A percentile compares a stretch with the other conserved stretches of the same genome.
Conservation (phyloP, 441 rosid genomes). For the Corymbia citriodora region DNA sequence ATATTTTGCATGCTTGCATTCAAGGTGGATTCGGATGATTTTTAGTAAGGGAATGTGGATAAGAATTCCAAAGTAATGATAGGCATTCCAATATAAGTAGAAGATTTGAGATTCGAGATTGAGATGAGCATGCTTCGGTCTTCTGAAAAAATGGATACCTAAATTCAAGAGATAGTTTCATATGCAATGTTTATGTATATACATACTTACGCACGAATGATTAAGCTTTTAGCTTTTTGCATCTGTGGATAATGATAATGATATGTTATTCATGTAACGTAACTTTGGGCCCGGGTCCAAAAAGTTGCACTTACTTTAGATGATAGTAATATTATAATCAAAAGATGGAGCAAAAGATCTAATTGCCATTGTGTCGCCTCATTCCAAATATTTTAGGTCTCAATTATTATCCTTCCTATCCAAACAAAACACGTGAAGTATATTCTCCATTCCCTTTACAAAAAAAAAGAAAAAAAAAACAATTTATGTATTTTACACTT, state of each 20-base stretch:
- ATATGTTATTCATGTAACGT: neutral
- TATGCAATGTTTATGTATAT: too few relatives aligned
- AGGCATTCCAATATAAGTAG: neutral
- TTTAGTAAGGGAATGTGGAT: neutral
- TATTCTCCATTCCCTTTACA: neutral
- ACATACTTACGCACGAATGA: too few relatives aligned
- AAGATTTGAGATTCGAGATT: neutral
- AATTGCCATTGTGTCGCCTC: neutral
- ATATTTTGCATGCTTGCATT: neutral
- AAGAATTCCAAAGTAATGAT: neutral
- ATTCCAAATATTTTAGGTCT: neutral
- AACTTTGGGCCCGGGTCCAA: neutral
- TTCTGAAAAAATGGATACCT: too few relatives aligned
- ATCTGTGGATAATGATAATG: neutral
- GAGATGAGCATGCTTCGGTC: neutral
- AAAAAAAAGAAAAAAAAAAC: neutral
- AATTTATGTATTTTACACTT: neutral
- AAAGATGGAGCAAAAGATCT: neutral
- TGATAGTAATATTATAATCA: neutral
- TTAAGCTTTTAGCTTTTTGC: neutral
- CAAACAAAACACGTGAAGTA: neutral
- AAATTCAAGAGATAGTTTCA: too few relatives aligned
- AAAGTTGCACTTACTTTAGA: neutral
- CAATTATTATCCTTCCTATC: neutral
- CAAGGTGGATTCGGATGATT: neutral